Conservation (phyloP, 2,329 filamentous ascomycete species). For the Lasiodiplodia citricola region DNA sequence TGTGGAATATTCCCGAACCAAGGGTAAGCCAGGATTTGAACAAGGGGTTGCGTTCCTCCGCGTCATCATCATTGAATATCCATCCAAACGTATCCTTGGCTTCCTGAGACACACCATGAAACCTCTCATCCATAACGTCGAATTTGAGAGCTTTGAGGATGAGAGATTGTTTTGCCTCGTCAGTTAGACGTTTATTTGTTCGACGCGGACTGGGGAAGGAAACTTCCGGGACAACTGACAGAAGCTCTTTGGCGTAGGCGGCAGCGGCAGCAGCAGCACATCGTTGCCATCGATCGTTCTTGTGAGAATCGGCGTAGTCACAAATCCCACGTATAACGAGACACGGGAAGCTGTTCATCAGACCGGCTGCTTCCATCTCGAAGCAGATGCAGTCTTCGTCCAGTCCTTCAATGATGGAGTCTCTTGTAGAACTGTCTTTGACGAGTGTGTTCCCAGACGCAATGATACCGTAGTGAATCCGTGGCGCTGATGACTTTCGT, state of each 20-base stretch:
- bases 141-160: neutral
- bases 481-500: neutral
- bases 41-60: too few species aligned
- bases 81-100: neutral
- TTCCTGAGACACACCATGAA: neutral
- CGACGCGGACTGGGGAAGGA: neutral
- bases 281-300: constrained; percentile 35
- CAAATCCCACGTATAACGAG: constrained; percentile 37
- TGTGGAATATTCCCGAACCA: neutral
- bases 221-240: neutral
- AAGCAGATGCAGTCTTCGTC: constrained; percentile 29
- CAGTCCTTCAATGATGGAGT: neutral
- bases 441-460: constrained; percentile 2
- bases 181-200: neutral
- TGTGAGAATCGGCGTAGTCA: constrained; percentile 37
- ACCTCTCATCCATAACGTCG: neutral
- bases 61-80: neutral
- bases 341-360: constrained; percentile 35
- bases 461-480: constrained; percentile 6
- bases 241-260: constrained; percentile 32
- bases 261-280: constrained; percentile 32
- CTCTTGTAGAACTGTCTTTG: neutral
- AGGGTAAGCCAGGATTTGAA: neutral
- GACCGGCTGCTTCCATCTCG: constrained; percentile 28
- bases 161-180: neutral